These are phyloP conservation scores for Triangularia setosa DNA, from an alignment of 2,329 filamentous ascomycete species.

Conservation along the genomic window DNA sequence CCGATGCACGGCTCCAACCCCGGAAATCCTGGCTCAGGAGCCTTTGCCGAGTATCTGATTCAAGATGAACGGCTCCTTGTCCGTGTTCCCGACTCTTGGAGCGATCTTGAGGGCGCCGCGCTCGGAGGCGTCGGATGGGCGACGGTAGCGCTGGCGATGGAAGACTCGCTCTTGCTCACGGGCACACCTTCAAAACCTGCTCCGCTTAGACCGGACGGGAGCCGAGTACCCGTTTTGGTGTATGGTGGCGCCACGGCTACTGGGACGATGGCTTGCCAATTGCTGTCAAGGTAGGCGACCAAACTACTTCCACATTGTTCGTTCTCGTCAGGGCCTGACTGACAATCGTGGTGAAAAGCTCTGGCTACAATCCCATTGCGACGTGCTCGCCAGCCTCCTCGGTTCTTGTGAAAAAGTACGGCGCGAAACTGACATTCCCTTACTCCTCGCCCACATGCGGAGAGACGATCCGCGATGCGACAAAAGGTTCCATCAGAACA, in stretches of 20 bases:
- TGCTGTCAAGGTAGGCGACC: constrained; percentile 36
- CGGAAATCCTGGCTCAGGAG: constrained; percentile 22
- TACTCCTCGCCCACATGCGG: constrained; percentile 36
- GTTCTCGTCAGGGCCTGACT: too few species aligned
- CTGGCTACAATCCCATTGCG: constrained; percentile 39
- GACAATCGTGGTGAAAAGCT: too few species aligned
- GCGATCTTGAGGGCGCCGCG: not conserved
- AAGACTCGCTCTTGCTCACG: constrained; percentile 8
- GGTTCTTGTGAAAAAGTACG: constrained; percentile 37
- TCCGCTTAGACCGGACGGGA: constrained; percentile 10
- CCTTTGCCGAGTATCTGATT: constrained; percentile 31
- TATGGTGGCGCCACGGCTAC: constrained; percentile 42
- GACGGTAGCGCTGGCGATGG: constrained; percentile 27
- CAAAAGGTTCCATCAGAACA: constrained; percentile 34
- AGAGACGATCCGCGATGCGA: constrained; percentile 35
- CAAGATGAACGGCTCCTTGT: constrained; percentile 21
- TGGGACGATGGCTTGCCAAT: constrained; percentile 42
- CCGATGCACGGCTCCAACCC: constrained; percentile 24
- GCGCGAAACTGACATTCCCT: constrained; percentile 44
- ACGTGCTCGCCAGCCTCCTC: constrained; percentile 43
- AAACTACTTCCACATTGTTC: too few species aligned
- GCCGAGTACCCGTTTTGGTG: constrained; percentile 41
- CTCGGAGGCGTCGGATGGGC: constrained; percentile 14
- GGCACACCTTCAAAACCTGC: not conserved
- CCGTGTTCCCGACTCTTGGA: constrained; percentile 24